Base-by-base conservation (phyloP, 495 filamentous ascomycete species). In the Trichocladium uniseriatum region DNA sequence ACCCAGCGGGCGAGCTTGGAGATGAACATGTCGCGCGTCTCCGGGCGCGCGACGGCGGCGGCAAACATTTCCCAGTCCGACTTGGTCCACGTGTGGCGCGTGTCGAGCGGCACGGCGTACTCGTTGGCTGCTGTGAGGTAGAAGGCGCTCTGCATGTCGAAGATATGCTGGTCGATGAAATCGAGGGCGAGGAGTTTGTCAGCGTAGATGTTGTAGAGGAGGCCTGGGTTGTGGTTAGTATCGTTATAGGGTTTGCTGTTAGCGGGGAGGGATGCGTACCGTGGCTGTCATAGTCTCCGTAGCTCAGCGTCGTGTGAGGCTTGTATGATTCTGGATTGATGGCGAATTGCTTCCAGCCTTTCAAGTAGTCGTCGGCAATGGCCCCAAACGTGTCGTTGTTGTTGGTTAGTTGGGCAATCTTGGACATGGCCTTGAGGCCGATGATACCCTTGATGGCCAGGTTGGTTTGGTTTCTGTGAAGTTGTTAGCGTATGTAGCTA, bases 391-490 rank as follows among this genome's bases (percentile, higher is more conserved):
- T 70, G 28, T 71, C 73, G 0, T 68, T 54, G 21, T 87, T 71
- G 41, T 76, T 80, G 6, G 81, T 75, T 1, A 84, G 62, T 34
- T 76, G 68, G 10, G 89, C 74, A 16, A 97, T 75, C 54, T 84
- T 79, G 55, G 82, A 79, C 86, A 97, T 95, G 34, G 91, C 91
- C 58, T 85, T 80, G 65, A 97, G 87, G n/a, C 88, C 91, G 51
- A 97, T 79, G 59, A 95, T 92, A 15, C 89, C 91, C 64, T 97
- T 97, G 45, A 97, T 74, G 3, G 88, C 91, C 11, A 97, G 76
- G 60, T 97, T 95, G 0, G 91, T 94, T 62, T 95, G 91, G 48
- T 94, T 84, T 75, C 64, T 66, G 16, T 18, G 10, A 31, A 10
- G 5, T 9, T 20, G 29, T 55, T 18, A 55, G 53, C 19, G n/a